These are phyloP conservation scores for Coemansia sp. DNA, from an alignment of 192 early-diverging fungal species.

Conservation along the genomic window DNA sequence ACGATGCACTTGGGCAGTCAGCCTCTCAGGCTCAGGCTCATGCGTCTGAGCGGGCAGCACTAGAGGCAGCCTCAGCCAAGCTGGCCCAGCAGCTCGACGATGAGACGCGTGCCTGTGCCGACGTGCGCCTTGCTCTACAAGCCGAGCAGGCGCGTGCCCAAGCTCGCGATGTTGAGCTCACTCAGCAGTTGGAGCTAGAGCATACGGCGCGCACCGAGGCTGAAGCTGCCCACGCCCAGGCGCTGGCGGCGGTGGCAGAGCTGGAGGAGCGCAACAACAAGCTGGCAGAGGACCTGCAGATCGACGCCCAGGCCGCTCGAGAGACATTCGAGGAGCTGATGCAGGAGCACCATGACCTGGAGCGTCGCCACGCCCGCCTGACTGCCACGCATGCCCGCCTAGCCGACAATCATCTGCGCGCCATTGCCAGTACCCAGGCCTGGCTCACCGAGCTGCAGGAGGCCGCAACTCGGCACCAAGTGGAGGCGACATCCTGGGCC, in stretches of 20 bases:
- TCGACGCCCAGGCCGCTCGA: conserved; percentile 49
- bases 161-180: conserved; percentile 9
- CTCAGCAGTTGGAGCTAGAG: conserved; percentile 23
- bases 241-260: conserved; percentile 19
- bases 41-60: conserved; percentile 13
- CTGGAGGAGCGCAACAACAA: conserved; percentile 32
- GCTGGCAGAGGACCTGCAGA: conserved; percentile 49
- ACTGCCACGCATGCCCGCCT: conserved; percentile 26
- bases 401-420: conserved; percentile 26
- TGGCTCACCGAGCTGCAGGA: conserved; percentile 54
- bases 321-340: conserved; percentile 51
- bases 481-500: conserved; percentile 18
- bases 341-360: conserved; percentile 47
- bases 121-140: conserved; percentile 1
- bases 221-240: conserved; percentile 16
- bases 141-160: conserved; percentile 10
- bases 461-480: conserved; percentile 30
- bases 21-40: conserved; percentile 15
- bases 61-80: conserved; percentile 15
- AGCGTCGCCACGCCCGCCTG: conserved; percentile 25
- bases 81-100: conserved; percentile 12
- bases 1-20: conserved; percentile 17
- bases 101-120: conserved; percentile 2
- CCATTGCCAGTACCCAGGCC: conserved; percentile 55
- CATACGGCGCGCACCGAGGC: conserved; percentile 14